These are phyloP conservation scores for Fonsecaea monophora DNA, from an alignment of 2,329 filamentous ascomycete genomes.

Conservation along the genomic window DNA sequence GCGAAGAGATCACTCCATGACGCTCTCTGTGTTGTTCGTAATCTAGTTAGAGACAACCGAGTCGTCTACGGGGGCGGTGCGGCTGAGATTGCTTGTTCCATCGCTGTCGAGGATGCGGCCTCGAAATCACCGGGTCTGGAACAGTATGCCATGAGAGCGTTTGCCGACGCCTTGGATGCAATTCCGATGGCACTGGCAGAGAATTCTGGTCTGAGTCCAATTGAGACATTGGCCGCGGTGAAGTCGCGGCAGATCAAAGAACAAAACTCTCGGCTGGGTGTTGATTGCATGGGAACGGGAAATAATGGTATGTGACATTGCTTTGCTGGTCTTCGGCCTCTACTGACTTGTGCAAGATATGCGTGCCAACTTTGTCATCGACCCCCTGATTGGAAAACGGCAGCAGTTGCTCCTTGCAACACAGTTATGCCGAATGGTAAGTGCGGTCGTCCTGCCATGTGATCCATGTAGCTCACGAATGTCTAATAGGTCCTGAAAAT, in stretches of 20 bases:
- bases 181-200: constrained; percentile 96
- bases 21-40: constrained; percentile 95
- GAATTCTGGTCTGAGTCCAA: constrained; percentile 95
- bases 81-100: constrained; percentile 94
- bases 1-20: constrained; percentile 97
- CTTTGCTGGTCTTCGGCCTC: constrained; percentile 19
- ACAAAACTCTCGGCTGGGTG: constrained; percentile 78
- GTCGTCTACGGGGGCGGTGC: constrained; percentile 97
- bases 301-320: constrained; percentile 69
- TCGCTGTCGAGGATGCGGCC: constrained; percentile 94
- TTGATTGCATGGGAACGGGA: constrained; percentile 96
- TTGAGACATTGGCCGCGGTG: constrained; percentile 90
- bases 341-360: constrained; percentile 68
- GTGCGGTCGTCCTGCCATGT: constrained; percentile 1
- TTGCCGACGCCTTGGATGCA: constrained; percentile 90
- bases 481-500: constrained; percentile 68
- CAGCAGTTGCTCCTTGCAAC: constrained; percentile 96
- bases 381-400: constrained; percentile 96
- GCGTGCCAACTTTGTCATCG: constrained; percentile 97
- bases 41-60: constrained; percentile 93
- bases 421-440: constrained; percentile 91
- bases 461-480: constrained; percentile 9
- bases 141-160: constrained; percentile 98
- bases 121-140: constrained; percentile 95
- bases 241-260: constrained; percentile 97